phyloP scores from a whole-genome alignment of 345 rosid species.

The Turritis glabra region DNA sequence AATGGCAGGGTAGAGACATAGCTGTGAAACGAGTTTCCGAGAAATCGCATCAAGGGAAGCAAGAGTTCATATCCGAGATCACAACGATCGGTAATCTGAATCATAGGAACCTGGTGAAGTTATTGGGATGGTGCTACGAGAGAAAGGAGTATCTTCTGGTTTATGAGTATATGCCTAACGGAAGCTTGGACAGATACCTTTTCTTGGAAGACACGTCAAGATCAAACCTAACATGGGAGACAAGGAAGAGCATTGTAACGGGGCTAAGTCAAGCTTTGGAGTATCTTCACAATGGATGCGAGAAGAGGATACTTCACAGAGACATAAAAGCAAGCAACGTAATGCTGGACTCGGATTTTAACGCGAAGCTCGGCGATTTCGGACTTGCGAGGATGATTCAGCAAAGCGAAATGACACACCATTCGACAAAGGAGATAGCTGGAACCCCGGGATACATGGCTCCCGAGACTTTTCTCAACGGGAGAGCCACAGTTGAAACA shows the following conservation, averaged over 20 bases:
- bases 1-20: slow-evolving; percentile 48
- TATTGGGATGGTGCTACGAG: slow-evolving; percentile 83
- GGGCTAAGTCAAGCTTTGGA: slow-evolving; percentile 75
- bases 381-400: slow-evolving; percentile 72
- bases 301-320: slow-evolving; percentile 65
- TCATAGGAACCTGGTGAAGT: slow-evolving; percentile 68
- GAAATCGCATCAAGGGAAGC: slow-evolving; percentile 71
- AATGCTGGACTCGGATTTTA: slow-evolving; percentile 66
- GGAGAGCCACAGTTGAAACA: slow-evolving; percentile 65
- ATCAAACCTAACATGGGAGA: slow-evolving; percentile 51
- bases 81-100: slow-evolving; percentile 71
- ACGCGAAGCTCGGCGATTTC: slow-evolving; percentile 68
- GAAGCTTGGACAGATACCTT: slow-evolving; percentile 66
- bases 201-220: slow-evolving; percentile 37
- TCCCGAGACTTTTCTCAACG: slow-evolving; percentile 62
- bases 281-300: slow-evolving; percentile 71
- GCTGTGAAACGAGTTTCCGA: slow-evolving; percentile 73
- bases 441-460: slow-evolving; percentile 91
- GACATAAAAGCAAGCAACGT: slow-evolving; percentile 79
- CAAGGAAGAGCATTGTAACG: slow-evolving; percentile 46
- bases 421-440: slow-evolving; percentile 66
- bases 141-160: slow-evolving; percentile 55
- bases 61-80: slow-evolving; percentile 76
- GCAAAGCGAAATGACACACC: slow-evolving; percentile 62
- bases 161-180: slow-evolving; percentile 71